These are phyloP conservation scores for Mediolabrus comicus DNA, from an alignment of 108 stramenopile species.

Conservation along the genomic window DNA sequence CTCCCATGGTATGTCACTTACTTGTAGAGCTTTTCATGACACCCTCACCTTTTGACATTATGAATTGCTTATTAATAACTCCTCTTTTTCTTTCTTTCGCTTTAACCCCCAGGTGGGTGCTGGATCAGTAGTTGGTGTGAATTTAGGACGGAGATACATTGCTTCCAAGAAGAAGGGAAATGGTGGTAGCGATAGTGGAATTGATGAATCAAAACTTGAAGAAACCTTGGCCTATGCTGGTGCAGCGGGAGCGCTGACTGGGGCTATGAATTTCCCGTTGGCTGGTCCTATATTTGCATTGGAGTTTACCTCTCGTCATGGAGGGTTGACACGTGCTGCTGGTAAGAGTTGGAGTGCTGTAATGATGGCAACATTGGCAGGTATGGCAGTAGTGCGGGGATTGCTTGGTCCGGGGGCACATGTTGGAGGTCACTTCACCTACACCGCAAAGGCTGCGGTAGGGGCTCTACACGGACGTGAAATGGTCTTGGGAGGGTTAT, in stretches of 20 bases:
- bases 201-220: slow-evolving; percentile 12
- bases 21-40: neutral
- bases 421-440: slow-evolving; percentile 62
- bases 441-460: slow-evolving; percentile 35
- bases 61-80: neutral
- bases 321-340: slow-evolving; percentile 36
- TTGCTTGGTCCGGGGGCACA: slow-evolving; percentile 9
- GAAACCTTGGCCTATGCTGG: slow-evolving; percentile 48
- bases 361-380: slow-evolving; percentile 48
- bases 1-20: slow-evolving; percentile 59
- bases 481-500: slow-evolving; percentile 32
- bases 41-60: neutral
- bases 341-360: slow-evolving; percentile 41
- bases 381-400: slow-evolving; percentile 42
- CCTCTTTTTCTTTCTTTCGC: neutral
- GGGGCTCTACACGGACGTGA: slow-evolving; percentile 31
- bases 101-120: too few species aligned
- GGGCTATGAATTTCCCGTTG: slow-evolving; percentile 66
- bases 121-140: slow-evolving; percentile 39
- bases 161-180: slow-evolving; percentile 12
- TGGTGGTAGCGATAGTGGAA: neutral
- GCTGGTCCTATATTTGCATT: slow-evolving; percentile 68
- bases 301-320: slow-evolving; percentile 51
- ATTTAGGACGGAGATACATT: slow-evolving; percentile 22
- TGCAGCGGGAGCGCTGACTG: slow-evolving; percentile 65